These are phyloP conservation scores for Candida sonorensis DNA, from an alignment of 805 yeast genomes.

Conservation along the genomic window DNA sequence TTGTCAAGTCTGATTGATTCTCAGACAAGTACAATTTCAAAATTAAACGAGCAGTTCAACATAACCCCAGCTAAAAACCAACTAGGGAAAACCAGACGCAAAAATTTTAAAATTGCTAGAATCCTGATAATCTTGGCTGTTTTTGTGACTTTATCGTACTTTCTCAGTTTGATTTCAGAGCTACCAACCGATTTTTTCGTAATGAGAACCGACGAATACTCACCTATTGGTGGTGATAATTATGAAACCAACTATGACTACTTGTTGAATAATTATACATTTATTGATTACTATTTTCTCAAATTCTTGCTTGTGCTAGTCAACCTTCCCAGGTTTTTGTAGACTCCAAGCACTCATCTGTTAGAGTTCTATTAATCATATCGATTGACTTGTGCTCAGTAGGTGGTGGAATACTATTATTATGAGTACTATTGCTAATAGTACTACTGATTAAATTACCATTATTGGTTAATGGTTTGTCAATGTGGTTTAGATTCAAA, in stretches of 20 bases:
- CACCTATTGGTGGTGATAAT: no score
- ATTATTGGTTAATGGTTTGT: constrained; percentile 25
- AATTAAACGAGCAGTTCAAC: constrained; percentile 7
- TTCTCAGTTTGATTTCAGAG: constrained; percentile 11
- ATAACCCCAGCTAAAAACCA: no score
- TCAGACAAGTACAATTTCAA: constrained; percentile 5
- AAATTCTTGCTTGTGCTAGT: no score
- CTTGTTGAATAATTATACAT: no score
- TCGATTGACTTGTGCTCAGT: no score
- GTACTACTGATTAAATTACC: constrained; percentile 13
- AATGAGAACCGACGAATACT: no score
- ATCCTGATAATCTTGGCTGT: not conserved
- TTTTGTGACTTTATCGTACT: constrained; percentile 7
- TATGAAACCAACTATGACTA: no score
- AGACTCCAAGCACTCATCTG: constrained; percentile 24
- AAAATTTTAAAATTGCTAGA: no score
- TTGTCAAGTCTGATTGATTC: constrained; percentile 1
- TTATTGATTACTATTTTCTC: not conserved
- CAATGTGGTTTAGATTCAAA: constrained; percentile 58
- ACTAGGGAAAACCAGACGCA: no score
- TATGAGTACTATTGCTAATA: not conserved
- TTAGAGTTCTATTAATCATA: constrained; percentile 6
- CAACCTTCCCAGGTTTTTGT: constrained; percentile 26
- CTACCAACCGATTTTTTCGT: no score
- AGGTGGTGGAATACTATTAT: not conserved